Conservation (phyloP, 768 basidiomycete species). For the Kwoniella sp. region DNA sequence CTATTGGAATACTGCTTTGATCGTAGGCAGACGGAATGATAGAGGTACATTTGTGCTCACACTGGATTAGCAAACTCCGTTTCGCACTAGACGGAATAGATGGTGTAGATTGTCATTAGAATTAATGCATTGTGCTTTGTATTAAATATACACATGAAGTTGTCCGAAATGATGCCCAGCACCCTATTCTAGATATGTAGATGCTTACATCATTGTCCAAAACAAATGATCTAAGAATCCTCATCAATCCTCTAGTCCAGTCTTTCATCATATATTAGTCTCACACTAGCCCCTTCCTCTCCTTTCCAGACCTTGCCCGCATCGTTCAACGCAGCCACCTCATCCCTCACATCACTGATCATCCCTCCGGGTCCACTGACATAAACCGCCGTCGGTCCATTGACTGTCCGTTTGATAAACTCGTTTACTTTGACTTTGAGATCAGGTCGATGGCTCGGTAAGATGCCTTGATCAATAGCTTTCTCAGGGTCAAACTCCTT, state of each 20-base stretch:
- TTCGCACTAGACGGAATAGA: not conserved
- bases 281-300: conserved; percentile 18
- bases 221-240: too few relatives aligned
- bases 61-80: too few relatives aligned
- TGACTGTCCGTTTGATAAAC: conserved; percentile 22
- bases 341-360: conserved; percentile 27
- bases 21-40: too few relatives aligned
- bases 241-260: conserved; percentile 30
- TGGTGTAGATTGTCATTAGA: not conserved
- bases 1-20: not conserved
- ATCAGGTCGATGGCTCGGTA: conserved; percentile 24
- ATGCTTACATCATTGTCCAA: too few relatives aligned
- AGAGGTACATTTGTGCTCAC: too few relatives aligned
- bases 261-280: conserved; percentile 33
- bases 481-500: conserved; percentile 16
- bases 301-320: conserved; percentile 28
- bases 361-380: conserved; percentile 33
- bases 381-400: conserved; percentile 24
- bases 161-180: not conserved
- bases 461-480: conserved; percentile 14
- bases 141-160: not conserved
- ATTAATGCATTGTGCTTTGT: not conserved
- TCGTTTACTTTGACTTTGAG: conserved; percentile 20
- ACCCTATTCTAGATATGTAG: too few relatives aligned
- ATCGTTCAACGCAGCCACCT: conserved; percentile 30